These are phyloP conservation scores for Mycena alexandri DNA, from an alignment of 768 basidiomycete genomes.

Conservation along the genomic window DNA sequence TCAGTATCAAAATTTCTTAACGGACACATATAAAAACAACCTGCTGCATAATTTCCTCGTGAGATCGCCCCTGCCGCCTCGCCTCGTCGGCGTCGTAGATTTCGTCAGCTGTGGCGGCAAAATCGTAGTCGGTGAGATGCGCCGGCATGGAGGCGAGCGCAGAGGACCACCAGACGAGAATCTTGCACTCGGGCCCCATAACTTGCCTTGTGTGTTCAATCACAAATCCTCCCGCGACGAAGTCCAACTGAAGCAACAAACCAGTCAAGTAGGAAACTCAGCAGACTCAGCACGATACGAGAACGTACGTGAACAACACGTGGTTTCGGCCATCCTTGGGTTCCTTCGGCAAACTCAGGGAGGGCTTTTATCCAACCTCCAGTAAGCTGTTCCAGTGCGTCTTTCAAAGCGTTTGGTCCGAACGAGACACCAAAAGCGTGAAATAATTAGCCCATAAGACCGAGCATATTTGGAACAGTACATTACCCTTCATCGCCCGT, in stretches of 20 bases:
- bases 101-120: not conserved
- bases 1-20: too few species aligned
- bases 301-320: conserved; percentile 18
- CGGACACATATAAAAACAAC: not conserved
- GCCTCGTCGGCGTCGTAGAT: conserved; percentile 24
- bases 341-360: not conserved
- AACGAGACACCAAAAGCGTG: conserved; percentile 4
- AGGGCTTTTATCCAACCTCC: conserved; percentile 13
- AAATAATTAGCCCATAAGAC: not conserved
- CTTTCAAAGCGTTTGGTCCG: not conserved
- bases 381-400: conserved; percentile 1
- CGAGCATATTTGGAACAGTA: not conserved
- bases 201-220: conserved; percentile 17
- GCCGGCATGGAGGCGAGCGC: not conserved
- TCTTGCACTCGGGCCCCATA: conserved; percentile 20
- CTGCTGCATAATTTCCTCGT: conserved; percentile 14
- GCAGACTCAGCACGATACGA: too few species aligned
- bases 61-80: conserved; percentile 13
- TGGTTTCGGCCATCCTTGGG: conserved; percentile 17
- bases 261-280: too few species aligned
- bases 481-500: conserved; percentile 13
- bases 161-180: conserved; percentile 21
- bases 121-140: conserved; percentile 23
- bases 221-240: conserved; percentile 8
- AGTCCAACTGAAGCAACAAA: conserved; percentile 19